Conservation (phyloP, 1,284 basidiomycete genomes). For the Ganoderma boninense region DNA sequence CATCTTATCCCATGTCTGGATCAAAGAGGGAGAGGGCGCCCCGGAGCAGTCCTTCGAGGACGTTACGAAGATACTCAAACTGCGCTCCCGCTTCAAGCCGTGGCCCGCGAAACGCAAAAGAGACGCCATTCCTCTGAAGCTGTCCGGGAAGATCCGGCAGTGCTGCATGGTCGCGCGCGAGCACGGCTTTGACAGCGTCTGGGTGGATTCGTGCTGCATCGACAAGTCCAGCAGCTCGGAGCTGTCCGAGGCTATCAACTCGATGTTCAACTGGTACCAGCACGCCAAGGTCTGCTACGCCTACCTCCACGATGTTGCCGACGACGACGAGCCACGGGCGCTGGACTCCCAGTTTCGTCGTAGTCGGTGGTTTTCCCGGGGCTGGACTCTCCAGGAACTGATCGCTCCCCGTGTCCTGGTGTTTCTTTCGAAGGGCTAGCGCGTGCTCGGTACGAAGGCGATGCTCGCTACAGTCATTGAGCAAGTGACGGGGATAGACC, state of each 20-base stretch:
- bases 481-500: constrained; percentile 25
- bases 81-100: background rate
- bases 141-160: constrained; percentile 24
- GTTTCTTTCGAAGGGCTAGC: constrained; percentile 24
- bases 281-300: constrained; percentile 28
- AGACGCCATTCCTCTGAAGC: background rate
- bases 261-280: constrained; percentile 30
- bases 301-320: constrained; percentile 22
- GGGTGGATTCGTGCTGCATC: constrained; percentile 31
- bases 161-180: constrained; percentile 22
- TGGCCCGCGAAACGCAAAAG: background rate
- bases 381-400: constrained; percentile 31
- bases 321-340: constrained; percentile 16
- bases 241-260: constrained; percentile 30
- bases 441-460: constrained; percentile 21
- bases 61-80: constrained; percentile 13
- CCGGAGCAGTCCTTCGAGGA: constrained; percentile 25
- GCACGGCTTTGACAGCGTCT: constrained; percentile 21
- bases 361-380: constrained; percentile 26
- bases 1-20: constrained; percentile 28
- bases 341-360: constrained; percentile 14
- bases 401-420: constrained; percentile 25
- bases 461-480: constrained; percentile 21
- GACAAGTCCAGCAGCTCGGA: constrained; percentile 30
- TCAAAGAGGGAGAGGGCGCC: constrained; percentile 1